phyloP scores from a whole-genome alignment of 441 rosid species.

The Pelargonium exstipulatum region DNA sequence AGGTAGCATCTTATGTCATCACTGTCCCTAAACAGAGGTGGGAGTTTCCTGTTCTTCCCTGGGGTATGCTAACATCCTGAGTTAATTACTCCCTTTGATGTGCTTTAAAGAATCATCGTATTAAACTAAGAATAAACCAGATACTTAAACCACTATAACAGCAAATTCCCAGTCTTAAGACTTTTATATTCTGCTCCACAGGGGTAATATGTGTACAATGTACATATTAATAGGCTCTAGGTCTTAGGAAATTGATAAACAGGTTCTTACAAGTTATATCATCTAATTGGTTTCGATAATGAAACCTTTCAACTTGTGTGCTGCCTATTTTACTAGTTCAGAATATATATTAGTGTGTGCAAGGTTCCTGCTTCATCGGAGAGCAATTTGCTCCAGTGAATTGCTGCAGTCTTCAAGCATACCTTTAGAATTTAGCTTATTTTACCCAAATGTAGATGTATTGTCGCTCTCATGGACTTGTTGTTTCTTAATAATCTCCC shows the following conservation, averaged over 20 bases:
- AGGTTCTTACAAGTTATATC: not conserved
- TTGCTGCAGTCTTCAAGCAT: not conserved
- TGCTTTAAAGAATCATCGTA: not conserved
- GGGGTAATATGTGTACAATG: not conserved
- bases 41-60: slow-evolving; percentile 71
- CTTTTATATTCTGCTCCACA: slow-evolving; percentile 2
- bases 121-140: slow-evolving; percentile 5
- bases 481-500: not conserved
- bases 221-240: not conserved
- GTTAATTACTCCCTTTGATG: slow-evolving; percentile 3
- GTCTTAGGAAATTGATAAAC: not conserved
- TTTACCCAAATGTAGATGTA: not conserved
- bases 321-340: not conserved
- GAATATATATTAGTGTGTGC: not conserved
- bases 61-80: slow-evolving; percentile 42
- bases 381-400: too few species aligned
- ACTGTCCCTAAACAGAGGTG: slow-evolving; percentile 60
- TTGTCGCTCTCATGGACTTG: not conserved
- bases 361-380: not conserved
- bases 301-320: slow-evolving; percentile 1
- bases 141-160: slow-evolving; percentile 3
- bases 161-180: slow-evolving; percentile 5
- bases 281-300: not conserved
- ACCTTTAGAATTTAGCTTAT: not conserved
- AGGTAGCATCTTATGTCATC: slow-evolving; percentile 65